phyloP scores from a whole-genome alignment of 2,329 filamentous ascomycete species.

The Boeremia lycopersici region DNA sequence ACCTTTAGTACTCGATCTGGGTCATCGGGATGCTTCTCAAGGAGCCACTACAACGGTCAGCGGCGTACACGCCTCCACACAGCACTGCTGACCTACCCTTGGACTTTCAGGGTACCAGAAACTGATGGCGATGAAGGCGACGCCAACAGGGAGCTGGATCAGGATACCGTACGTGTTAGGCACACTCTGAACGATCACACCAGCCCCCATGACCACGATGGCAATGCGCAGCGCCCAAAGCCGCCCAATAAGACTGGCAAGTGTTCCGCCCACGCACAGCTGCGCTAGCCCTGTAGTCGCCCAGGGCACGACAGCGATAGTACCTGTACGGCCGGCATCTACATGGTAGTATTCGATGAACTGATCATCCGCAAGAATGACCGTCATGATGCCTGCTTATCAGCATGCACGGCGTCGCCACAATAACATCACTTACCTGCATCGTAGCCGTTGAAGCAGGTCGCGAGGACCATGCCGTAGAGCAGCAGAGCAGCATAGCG shows the following conservation, averaged over 20 bases:
- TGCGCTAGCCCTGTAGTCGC: slow-evolving; percentile 7
- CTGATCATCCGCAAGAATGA: slow-evolving; percentile 8
- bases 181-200: slow-evolving; percentile 6
- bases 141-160: slow-evolving; percentile 8
- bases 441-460: slow-evolving; percentile 16
- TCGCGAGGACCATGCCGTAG: slow-evolving; percentile 13
- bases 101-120: slow-evolving; percentile 6
- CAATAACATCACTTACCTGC: neutral
- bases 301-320: slow-evolving; percentile 6
- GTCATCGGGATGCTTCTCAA: slow-evolving; percentile 13
- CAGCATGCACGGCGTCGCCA: neutral
- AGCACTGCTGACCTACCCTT: neutral
- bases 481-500: slow-evolving; percentile 14
- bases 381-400: slow-evolving; percentile 11
- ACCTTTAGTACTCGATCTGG: slow-evolving; percentile 1
- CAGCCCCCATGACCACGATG: slow-evolving; percentile 1
- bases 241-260: neutral
- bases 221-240: slow-evolving; percentile 5
- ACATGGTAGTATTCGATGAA: slow-evolving; percentile 9
- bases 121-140: slow-evolving; percentile 2
- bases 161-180: slow-evolving; percentile 14
- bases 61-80: neutral
- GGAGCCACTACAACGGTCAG: slow-evolving; percentile 2
- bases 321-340: slow-evolving; percentile 3
- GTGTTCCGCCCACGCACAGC: slow-evolving; percentile 9